Evolutionary conservation across 2,329 filamentous ascomycete species (phyloP).

Genomic region (Aspergillus fijiensis): DNA sequence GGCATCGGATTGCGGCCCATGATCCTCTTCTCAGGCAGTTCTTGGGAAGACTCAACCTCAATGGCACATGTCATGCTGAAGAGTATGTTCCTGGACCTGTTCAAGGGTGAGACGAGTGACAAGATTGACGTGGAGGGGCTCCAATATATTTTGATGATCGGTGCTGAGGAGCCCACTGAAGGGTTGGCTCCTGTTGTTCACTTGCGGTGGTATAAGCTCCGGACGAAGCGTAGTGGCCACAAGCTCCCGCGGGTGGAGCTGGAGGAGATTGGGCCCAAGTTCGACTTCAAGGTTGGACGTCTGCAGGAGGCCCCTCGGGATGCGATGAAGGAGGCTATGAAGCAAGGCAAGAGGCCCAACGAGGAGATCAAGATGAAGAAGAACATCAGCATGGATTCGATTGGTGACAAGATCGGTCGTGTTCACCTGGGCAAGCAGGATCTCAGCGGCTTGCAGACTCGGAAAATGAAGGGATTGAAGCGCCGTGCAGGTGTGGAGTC

Average conservation of each 20-base stretch:
- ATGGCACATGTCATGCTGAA: conserved; percentile 84
- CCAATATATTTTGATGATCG: conserved; percentile 83
- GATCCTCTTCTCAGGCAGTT: conserved; percentile 83
- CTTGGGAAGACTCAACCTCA: conserved; percentile 77
- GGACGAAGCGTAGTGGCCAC: conserved; percentile 82
- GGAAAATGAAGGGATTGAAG: conserved; percentile 99
- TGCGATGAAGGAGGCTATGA: conserved; percentile 86
- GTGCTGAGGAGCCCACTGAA: conserved; percentile 63
- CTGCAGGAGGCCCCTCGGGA: conserved; percentile 73
- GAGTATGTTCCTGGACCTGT: conserved; percentile 84
- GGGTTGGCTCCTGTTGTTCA: conserved; percentile 50
- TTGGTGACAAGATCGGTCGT: conserved; percentile 94
- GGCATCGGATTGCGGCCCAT: conserved; percentile 84
- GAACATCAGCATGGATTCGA: conserved; percentile 86
- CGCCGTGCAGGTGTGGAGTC: conserved; percentile 65
- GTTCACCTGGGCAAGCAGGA: conserved; percentile 92
- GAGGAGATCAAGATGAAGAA: conserved; percentile 72
- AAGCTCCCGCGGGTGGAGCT: conserved; percentile 87
- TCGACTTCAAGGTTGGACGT: conserved; percentile 86
- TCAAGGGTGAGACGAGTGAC: conserved; percentile 75
- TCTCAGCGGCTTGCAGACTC: conserved; percentile 79
- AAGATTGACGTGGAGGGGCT: conserved; percentile 93
- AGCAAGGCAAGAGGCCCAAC: conserved; percentile 68
- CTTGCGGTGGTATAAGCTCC: conserved; percentile 80
- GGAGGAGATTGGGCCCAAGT: conserved; percentile 90